Evolutionary conservation across 345 rosid genomes (phyloP), one percentile per base, ranked within the genome.

Genomic region (Dipteronia sinensis): DNA sequence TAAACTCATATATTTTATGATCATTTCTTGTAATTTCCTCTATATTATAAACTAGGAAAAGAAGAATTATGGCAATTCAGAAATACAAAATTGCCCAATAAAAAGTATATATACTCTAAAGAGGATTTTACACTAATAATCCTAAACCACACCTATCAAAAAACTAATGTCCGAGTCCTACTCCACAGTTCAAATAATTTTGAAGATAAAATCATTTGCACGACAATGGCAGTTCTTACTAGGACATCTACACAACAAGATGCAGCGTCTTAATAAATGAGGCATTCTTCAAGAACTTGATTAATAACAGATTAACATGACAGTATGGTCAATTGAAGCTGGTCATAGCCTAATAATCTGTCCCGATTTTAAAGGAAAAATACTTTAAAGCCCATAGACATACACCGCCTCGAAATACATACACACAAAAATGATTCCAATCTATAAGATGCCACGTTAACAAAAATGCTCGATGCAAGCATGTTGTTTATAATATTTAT

Each of bases 41-140:
- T n/a, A n/a, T n/a, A n/a, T n/a, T n/a, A n/a, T n/a, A n/a, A n/a
- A n/a, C n/a, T n/a, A n/a, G n/a, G n/a, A n/a, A n/a, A n/a, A n/a
- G n/a, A n/a, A n/a, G n/a, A n/a, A n/a, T n/a, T 83, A 94, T 65
- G 27, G 15, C 6, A 73, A 38, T 42, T 51, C 17, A 27, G 31
- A 51, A 53, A 66, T 53, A 31, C 20, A n/a, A 27, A 74, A 38
- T 25, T 2, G 2, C 44, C 29, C 29, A 27, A 44, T 11, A 42
- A 29, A 61, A 61, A 44, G 3, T n/a, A 7, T 20, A 44, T 17
- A 13, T 15, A 16, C 34, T 38, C 22, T 15, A 55, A 65, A 29
- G 6, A 16, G 23, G 15, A 29, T 75, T 31, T 46, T 4, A 34
- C 63, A 51, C 10, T 2, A 31, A 13, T 51, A 29, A 29, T 11